Evolutionary conservation across 805 yeast genomes (phyloP).

Genomic region (Sugiyamaella qingdaonensis): DNA sequence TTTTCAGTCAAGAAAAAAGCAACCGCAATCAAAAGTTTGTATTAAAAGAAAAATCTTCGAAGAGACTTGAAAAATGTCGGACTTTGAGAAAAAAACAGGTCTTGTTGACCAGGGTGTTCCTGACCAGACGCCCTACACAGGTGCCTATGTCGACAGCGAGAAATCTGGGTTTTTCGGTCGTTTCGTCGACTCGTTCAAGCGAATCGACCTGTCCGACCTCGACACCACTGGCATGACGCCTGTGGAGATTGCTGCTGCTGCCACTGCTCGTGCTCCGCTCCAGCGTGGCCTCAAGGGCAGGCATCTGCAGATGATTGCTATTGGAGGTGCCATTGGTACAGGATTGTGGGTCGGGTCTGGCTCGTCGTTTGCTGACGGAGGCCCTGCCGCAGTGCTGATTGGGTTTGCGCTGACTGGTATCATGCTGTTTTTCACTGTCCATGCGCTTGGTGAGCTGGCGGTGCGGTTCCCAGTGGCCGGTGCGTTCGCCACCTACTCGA

Average conservation of each 20-base stretch:
- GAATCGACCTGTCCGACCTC: conserved; percentile 37
- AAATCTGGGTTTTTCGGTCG: background rate
- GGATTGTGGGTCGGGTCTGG: conserved; percentile 74
- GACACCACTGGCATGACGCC: conserved; percentile 33
- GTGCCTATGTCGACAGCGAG: background rate
- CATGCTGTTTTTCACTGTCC: conserved; percentile 58
- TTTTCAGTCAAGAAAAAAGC: no score
- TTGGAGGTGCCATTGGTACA: conserved; percentile 71
- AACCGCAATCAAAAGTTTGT: no score
- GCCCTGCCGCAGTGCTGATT: conserved; percentile 57
- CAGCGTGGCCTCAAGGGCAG: conserved; percentile 46
- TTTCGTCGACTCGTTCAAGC: conserved; percentile 41
- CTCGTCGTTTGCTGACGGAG: conserved; percentile 46
- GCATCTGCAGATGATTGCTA: conserved; percentile 67
- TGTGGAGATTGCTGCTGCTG: conserved; percentile 40
- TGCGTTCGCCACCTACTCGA: conserved; percentile 54
- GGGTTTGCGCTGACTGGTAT: conserved; percentile 57
- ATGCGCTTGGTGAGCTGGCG: conserved; percentile 65
- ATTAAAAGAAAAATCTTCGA: no score
- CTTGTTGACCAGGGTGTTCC: no score
- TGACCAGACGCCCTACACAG: background rate
- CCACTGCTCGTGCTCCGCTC: conserved; percentile 43
- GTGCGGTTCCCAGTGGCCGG: conserved; percentile 60
- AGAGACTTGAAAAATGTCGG: no score
- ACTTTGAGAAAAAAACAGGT: no score